phyloP scores from a whole-genome alignment of 2,329 filamentous ascomycete genomes.

The Epichloe brachyelytri region DNA sequence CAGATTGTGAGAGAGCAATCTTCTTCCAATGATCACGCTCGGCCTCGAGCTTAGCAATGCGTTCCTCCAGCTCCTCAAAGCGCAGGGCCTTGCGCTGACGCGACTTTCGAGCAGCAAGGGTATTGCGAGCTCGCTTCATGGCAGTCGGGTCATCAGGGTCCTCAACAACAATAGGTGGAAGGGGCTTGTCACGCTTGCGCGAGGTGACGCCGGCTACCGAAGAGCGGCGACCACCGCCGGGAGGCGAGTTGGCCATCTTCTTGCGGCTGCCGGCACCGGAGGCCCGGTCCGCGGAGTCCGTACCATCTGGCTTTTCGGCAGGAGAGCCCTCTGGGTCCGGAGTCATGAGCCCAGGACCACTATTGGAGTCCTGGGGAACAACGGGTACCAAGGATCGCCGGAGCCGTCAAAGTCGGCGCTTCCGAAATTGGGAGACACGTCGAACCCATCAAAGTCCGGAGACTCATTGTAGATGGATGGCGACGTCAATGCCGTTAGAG shows the following conservation, averaged over 20 bases:
- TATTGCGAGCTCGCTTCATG: conserved; percentile 88
- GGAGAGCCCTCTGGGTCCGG: conserved; percentile 28
- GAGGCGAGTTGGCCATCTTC: conserved; percentile 34
- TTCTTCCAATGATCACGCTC: conserved; percentile 55
- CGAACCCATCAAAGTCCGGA: conserved; percentile 60
- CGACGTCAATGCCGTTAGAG: conserved; percentile 74
- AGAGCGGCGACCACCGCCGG: conserved; percentile 45
- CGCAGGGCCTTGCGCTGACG: conserved; percentile 72
- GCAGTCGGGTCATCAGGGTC: conserved; percentile 65
- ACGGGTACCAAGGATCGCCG: conserved; percentile 54
- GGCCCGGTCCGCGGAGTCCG: conserved; percentile 30
- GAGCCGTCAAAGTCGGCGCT: conserved; percentile 40
- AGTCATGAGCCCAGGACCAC: conserved; percentile 11
- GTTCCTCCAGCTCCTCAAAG: conserved; percentile 60
- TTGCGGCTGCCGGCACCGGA: conserved; percentile 27
- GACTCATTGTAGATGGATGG: conserved; percentile 70
- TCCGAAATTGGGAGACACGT: conserved; percentile 67
- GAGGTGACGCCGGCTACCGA: conserved; percentile 56
- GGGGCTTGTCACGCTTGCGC: conserved; percentile 67
- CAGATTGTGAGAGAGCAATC: conserved; percentile 30
- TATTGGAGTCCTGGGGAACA: conserved; percentile 45
- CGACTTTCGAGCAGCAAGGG: conserved; percentile 85
- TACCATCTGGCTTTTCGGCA: conserved; percentile 31
- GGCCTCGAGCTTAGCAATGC: conserved; percentile 55
- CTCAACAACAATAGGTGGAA: conserved; percentile 64